Evolutionary conservation across 1,284 basidiomycete species (phyloP).

Genomic region (Cryptococcus floricola): DNA sequence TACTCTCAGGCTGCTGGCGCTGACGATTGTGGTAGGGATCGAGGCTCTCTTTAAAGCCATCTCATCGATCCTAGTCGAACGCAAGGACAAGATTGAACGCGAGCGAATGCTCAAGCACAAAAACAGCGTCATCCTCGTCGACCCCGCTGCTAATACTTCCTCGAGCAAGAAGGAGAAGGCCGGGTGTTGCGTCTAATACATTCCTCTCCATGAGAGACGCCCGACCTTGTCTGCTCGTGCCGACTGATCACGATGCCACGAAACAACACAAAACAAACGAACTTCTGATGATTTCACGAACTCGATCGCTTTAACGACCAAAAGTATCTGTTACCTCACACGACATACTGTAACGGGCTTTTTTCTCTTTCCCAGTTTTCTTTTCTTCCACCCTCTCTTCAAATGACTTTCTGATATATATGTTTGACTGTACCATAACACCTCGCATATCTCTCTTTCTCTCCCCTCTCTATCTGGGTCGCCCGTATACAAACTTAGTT

Average conservation of each 20-base stretch:
- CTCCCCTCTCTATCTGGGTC: not conserved
- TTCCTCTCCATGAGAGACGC: not conserved
- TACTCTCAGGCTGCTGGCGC: not conserved
- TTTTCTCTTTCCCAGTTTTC: not conserved
- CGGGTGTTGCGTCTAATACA: slow-evolving; percentile 19
- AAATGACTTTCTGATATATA: not conserved
- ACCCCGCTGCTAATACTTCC: slow-evolving; percentile 13
- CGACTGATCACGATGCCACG: not conserved
- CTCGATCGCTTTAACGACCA: not conserved
- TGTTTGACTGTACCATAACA: not conserved
- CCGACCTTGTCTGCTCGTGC: not conserved
- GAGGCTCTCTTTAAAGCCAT: slow-evolving; percentile 46
- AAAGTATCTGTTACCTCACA: too few relatives aligned
- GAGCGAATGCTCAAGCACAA: slow-evolving; percentile 38
- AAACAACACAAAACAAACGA: not conserved
- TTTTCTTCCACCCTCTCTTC: not conserved
- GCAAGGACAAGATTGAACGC: slow-evolving; percentile 45
- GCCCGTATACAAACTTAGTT: too few relatives aligned
- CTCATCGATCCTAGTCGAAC: slow-evolving; percentile 37
- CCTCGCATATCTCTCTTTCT: not conserved
- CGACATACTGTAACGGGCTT: not conserved
- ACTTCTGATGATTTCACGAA: not conserved
- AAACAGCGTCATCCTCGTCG: slow-evolving; percentile 45
- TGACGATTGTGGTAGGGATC: slow-evolving; percentile 31
- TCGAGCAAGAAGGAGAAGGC: slow-evolving; percentile 7